phyloP scores from a whole-genome alignment of 2,329 filamentous ascomycete species.

The Fusarium compactum region DNA sequence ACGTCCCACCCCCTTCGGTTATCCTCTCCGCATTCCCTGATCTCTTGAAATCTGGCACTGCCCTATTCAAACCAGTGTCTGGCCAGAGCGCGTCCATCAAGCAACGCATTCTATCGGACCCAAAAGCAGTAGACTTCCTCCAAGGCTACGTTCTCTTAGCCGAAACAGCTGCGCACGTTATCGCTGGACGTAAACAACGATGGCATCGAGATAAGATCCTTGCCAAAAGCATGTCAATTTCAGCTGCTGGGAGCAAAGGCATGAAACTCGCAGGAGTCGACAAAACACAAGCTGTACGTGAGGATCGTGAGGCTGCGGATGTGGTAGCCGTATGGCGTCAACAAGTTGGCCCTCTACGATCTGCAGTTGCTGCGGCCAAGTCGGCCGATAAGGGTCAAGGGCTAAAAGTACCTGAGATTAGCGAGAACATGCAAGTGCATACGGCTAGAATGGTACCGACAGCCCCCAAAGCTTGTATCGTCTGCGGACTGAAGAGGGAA shows the following conservation, averaged over 20 bases:
- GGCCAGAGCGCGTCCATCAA: conserved; percentile 69
- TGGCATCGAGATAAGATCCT: conserved; percentile 93
- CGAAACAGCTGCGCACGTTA: conserved; percentile 79
- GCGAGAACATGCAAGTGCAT: conserved; percentile 75
- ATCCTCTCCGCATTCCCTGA: conserved; percentile 81
- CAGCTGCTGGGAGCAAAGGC: conserved; percentile 78
- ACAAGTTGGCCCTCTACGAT: conserved; percentile 79
- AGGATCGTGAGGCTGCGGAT: conserved; percentile 87
- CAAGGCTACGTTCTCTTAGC: conserved; percentile 72
- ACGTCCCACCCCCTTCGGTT: conserved; percentile 88
- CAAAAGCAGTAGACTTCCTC: conserved; percentile 72
- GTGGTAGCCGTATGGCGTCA: conserved; percentile 80
- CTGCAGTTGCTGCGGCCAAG: conserved; percentile 76
- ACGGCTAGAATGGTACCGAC: conserved; percentile 79
- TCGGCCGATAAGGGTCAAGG: conserved; percentile 62
- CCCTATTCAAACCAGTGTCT: conserved; percentile 74
- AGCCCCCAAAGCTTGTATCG: conserved; percentile 79
- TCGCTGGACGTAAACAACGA: conserved; percentile 85
- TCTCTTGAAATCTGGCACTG: conserved; percentile 74
- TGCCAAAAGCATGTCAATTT: conserved; percentile 89
- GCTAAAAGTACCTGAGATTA: conserved; percentile 76
- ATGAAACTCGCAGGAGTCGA: conserved; percentile 94
- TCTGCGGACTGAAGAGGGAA: conserved; percentile 90
- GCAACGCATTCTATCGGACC: conserved; percentile 72
- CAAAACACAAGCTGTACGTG: conserved; percentile 82